Base-by-base conservation (phyloP, 2,329 filamentous ascomycete genomes). In the Alternaria sp. region DNA sequence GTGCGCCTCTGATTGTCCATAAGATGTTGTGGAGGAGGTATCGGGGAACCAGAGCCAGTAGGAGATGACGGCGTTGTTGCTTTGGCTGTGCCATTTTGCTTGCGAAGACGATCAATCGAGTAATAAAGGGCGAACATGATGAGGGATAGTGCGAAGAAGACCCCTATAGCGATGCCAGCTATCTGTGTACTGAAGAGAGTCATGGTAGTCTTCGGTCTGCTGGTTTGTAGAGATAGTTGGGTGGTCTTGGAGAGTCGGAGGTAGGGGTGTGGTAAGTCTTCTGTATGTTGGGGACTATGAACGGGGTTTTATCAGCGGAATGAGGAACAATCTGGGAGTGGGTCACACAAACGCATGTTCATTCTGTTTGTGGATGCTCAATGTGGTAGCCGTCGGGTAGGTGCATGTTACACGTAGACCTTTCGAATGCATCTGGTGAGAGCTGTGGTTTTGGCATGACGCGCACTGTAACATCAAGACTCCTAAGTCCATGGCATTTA, bases 321-420 rank as follows among this genome's bases (percentile, higher is more conserved):
- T n/a, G 25, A 6, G n/a, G 26, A 45, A 36, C 4, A 2, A n/a
- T 26, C 25, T 30, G 26, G 47, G 25, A 30, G 17, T 7, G 5
- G 49, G 49, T 51, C 49, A 30, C 44, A 45, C 54, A 46, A 32
- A 32, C 11, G 47, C 25, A 30, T 59, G 13, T 54, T 45, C 25
- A 25, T 25, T 59, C 32, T 45, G 36, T 28, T 36, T 54, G 17
- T 59, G 25, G 23, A 44, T 44, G 17, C 44, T 54, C 26, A 15
- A 30, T 21, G 54, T 49, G 43, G 19, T 54, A 59, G 23, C 47
- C 47, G 57, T 44, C 47, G 57, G 57, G 32, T 54, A 43, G 25
- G 15, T 21, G 13, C 36, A 28, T 54, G 30, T 51, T 28, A 44
- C 47, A 25, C 36, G 17, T 36, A 12, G 19, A 51, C 11, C 19